Base-by-base conservation (phyloP, 768 basidiomycete species). In the Neoboletus magnificus region DNA sequence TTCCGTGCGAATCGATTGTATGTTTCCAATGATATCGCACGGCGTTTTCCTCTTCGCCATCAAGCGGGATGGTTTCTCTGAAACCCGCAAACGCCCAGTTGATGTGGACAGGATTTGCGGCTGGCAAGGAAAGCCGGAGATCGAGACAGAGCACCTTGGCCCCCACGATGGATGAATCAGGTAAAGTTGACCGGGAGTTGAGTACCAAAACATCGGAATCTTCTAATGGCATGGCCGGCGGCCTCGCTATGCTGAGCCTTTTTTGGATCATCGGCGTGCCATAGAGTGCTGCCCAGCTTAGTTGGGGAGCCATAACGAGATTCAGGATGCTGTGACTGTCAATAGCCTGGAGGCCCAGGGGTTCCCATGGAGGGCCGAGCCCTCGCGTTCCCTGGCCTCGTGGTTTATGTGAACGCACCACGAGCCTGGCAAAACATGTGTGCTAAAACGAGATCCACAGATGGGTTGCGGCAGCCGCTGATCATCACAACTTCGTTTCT, bases 181-280 rank as follows among this genome's bases (percentile, higher is more conserved):
- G 37, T 11, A 47, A 50, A 32, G 58, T 60, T 6, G 55, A 59
- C 18, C 66, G 58, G 9, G 57, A 63, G 23, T 44, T 58, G n/a
- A 66, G 57, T 16, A 66, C 64, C 11, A 60, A 42, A 23, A 66
- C 59, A 12, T 61, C 55, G 8, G 62, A 67, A 33, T 62, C 59
- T 27, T 67, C 56, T 18, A n/a, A 56, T 5, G 57, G 64, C 13
- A 29, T 49, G 8, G 27, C 52, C 23, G 56, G 54, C 8, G 46
- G 53, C 35, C 63, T 41, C 29, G 57, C 51, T 30, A 66, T 61
- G 11, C 52, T 63, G 30, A 54, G 35, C 7, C 59, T 46, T 36
- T 3, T 51, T 32, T 57, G 54, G 39, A 63, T 44, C 46, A 49
- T 41, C 2, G 54, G 64, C 22, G 40, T 12, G 10, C 59, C 55